Percentiles rank a stretch among this genome's conserved stretches.
Evolutionary conservation across 169 alveolate species (phyloP).

Genomic region (Ichthyophthirius multifiliis): DNA sequence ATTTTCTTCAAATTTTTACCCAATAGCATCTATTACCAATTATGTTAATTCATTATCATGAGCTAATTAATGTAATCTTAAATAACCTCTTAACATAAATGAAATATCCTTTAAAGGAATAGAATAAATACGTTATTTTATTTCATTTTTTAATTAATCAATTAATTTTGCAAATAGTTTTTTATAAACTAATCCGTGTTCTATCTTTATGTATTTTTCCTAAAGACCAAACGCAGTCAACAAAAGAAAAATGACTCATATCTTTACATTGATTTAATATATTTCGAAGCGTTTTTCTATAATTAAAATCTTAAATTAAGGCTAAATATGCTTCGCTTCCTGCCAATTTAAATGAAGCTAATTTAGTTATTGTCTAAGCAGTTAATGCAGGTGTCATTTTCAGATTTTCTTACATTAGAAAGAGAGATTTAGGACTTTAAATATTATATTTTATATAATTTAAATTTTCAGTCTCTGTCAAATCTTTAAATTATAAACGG

Average conservation of each 20-base stretch:
- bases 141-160: not conserved
- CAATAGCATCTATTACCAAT: not conserved
- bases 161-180: not conserved
- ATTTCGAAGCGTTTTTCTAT: not conserved
- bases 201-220: slow-evolving; percentile 11
- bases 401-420: not conserved
- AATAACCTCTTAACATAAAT: not conserved
- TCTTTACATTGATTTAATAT: not conserved
- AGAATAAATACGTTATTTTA: not conserved
- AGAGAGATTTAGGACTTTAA: not conserved
- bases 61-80: not conserved
- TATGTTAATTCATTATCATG: not conserved
- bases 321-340: not conserved
- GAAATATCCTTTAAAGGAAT: not conserved
- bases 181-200: not conserved
- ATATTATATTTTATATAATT: not conserved
- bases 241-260: not conserved
- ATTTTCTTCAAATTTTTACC: not conserved
- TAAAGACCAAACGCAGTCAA: not conserved
- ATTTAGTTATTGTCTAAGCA: not conserved
- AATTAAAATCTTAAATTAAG: not conserved
- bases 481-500: not conserved
- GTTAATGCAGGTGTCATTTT: not conserved
- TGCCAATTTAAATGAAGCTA: not conserved
- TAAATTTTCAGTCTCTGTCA: not conserved